Conservation (phyloP, 306 rosid species). For the Cajanus cajan region DNA sequence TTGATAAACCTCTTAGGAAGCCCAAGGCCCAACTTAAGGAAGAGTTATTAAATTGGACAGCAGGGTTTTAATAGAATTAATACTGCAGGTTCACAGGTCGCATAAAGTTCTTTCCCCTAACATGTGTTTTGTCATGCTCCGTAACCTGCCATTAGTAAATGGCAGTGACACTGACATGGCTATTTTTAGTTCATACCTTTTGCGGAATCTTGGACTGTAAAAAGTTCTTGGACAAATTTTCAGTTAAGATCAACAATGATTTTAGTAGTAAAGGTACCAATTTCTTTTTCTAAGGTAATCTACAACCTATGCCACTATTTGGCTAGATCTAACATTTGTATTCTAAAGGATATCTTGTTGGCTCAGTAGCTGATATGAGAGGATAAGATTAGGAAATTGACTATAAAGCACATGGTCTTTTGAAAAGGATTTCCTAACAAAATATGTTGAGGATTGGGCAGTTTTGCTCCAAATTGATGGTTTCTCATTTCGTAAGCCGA, state of each 20-base stretch:
- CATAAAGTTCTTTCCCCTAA: slow-evolving; percentile 12
- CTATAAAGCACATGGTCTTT: background rate
- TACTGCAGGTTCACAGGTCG: background rate
- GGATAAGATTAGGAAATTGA: background rate
- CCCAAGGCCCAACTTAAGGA: background rate
- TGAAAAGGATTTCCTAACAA: background rate
- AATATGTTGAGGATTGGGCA: background rate
- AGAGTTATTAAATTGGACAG: background rate
- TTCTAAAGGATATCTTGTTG: background rate
- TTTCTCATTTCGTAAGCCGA: background rate
- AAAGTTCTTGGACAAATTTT: background rate
- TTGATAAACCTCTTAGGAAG: background rate
- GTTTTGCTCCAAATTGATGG: slow-evolving; percentile 2
- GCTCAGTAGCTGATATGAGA: background rate
- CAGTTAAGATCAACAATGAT: background rate
- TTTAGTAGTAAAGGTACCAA: background rate
- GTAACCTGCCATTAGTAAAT: background rate
- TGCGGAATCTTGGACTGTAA: background rate
- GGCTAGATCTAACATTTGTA: background rate
- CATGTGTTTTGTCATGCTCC: background rate
- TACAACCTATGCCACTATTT: background rate
- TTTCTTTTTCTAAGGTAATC: background rate
- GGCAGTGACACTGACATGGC: background rate
- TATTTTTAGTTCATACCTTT: background rate
- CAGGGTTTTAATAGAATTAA: background rate